Evolutionary conservation across 1,284 basidiomycete genomes (phyloP), one percentile per base, ranked within the genome.

Genomic region (Ceratobasidium sp.): DNA sequence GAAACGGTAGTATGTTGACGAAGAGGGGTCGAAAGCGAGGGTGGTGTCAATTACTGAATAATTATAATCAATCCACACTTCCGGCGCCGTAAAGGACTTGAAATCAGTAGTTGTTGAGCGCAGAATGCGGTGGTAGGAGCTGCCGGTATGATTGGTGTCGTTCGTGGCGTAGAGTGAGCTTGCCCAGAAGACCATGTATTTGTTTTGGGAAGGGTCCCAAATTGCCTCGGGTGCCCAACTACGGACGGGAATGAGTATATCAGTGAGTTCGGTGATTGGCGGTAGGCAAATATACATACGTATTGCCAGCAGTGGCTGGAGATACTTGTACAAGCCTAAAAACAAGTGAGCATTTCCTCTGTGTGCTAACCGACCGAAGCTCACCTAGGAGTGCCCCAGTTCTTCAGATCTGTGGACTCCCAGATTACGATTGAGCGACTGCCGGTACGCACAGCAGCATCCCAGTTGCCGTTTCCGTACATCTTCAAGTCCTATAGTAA

Each of bases 171-270:
- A 71, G 41, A 71, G 66, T 13, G 66, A 71, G 43, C 66, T 71
- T 2, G 66, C 66, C 66, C 66, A 71, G 41, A 71, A 71, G 39
- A 71, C 66, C 37, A 71, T 59, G 29, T 71, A 71, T 49, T 56
- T 58, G 29, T 71, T 71, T 27, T 71, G 66, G 16, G 66, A 34
- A n/a, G 66, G 66, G 22, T 71, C 66, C 66, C 66, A 71, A 31
- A 71, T 27, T n/a, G 66, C 66, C 19, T 71, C 66, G 5, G 66
- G 66, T 29, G 66, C 66, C 66, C 66, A 71, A n/a, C 66, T 71
- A n/a, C n/a, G n/a, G 9, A 1, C 1, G 43, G 4, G 7, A 1
- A 49, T 2, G 11, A 14, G 16, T 64, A 34, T 24, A 48, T 59
- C 1, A 7, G 19, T 58, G 1, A 59, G 37, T 22, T 24, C 43